Percentiles rank a stretch among this genome's conserved stretches.
Evolutionary conservation across 306 rosid species (phyloP).

Genomic region (Pyrus communis): DNA sequence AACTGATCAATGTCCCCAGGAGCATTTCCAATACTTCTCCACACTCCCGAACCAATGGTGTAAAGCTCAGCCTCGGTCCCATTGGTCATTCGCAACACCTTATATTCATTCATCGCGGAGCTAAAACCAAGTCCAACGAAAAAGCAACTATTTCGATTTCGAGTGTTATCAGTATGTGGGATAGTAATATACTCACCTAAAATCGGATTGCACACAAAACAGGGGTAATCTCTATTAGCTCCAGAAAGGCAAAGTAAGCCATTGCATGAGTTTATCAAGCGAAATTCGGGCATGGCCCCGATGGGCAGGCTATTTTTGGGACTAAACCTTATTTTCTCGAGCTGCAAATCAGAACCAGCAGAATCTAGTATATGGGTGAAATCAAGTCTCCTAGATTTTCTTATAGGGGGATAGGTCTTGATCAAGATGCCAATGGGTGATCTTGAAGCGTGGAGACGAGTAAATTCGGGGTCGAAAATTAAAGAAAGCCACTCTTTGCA

Average conservation of each 20-base stretch:
- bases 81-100: constrained; percentile 1
- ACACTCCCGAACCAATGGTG: constrained; percentile 2
- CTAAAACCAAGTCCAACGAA: constrained; percentile 5
- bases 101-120: neutral
- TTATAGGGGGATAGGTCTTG: neutral
- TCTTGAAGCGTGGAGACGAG: neutral
- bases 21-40: constrained; percentile 10
- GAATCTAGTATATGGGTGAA: neutral
- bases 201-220: constrained; percentile 8
- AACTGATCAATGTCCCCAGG: neutral
- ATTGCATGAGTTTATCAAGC: constrained; percentile 5
- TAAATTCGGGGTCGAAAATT: constrained; percentile 5
- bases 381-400: neutral
- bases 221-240: neutral
- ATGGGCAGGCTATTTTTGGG: neutral
- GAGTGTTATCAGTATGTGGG: neutral
- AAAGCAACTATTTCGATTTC: no score
- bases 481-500: neutral
- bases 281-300: neutral
- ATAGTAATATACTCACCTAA: constrained; percentile 1
- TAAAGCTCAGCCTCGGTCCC: constrained; percentile 4
- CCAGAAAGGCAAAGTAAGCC: neutral
- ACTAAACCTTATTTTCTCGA: neutral
- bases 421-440: neutral
- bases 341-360: neutral